Base-by-base conservation (phyloP, 805 yeast species). In the Spathaspora boniae region DNA sequence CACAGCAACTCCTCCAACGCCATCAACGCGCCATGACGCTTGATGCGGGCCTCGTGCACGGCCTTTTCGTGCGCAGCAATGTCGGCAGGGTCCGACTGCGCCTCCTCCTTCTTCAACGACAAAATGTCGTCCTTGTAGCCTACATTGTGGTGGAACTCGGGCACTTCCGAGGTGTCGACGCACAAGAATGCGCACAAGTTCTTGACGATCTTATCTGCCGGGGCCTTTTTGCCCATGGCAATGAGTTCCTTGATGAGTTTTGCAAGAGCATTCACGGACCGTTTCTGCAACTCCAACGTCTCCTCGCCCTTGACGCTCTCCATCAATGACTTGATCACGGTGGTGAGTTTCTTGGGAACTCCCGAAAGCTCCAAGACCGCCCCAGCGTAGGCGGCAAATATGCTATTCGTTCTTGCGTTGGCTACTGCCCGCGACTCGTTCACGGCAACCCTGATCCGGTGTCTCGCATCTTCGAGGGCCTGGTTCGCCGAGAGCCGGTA, bases 131-230 rank as follows among this genome's bases (percentile, higher is more conserved):
- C 77, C 12, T 59, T 68, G 37, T 70, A 65, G 9, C 61, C 58
- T 25, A 74, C 72, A 47, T 85, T 84, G 29, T 83, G 80, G 11
- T 70, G 68, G 52, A 86, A 93, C 50, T 87, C 97, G 2, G 98
- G 98, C 21, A 91, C 96, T 53, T 89, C 97, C 3, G 93, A 77
- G 0, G 96, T 87, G 54, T 91, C 98, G 21, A 89, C 96, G 62
- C 98, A 93, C 34, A 93, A 54, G 54, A 91, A 91, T 0, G 91
- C 95, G 62, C 96, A 86, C 37, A 94, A 63, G 52, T 93, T 93
- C 55, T 86, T 91, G 29, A 86, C 77, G 44, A 94, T 83, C 54
- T 93, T 93, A 47, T 86, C 94, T 2, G 91, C 79, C 1, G 91
- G 93, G 24, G 79, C 80, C n/a, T 54, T 56, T 51, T 88, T 87